These are phyloP conservation scores for Nakazawaea pomicola DNA, from an alignment of 805 yeast genomes.

Conservation along the genomic window DNA sequence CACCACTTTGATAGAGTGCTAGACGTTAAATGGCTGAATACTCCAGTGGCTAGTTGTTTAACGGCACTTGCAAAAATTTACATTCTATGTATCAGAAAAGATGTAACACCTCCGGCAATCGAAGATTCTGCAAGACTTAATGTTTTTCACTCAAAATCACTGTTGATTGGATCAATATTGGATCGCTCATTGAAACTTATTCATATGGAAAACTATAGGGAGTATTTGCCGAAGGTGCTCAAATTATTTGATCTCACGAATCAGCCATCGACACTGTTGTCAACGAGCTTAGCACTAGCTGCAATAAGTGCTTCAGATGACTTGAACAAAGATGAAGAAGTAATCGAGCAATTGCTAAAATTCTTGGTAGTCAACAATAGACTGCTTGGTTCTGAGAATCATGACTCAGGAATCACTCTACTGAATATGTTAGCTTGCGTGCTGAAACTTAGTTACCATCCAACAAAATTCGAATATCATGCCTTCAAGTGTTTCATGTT, in stretches of 20 bases:
- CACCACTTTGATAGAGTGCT: neutral
- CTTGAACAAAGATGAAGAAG: neutral
- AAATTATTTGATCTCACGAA: neutral
- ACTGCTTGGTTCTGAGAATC: neutral
- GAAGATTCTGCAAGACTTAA: neutral
- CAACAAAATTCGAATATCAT: slow-evolving; percentile 2
- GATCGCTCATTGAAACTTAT: neutral
- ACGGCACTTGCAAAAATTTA: neutral
- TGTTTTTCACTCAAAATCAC: neutral
- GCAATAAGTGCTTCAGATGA: neutral
- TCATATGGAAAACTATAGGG: neutral
- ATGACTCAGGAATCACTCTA: neutral
- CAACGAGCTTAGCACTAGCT: neutral
- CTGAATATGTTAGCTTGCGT: neutral
- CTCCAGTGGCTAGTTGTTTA: neutral
- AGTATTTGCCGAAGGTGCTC: neutral
- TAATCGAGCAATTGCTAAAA: neutral
- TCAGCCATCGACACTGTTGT: neutral
- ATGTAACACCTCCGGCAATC: neutral
- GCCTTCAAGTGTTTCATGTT: slow-evolving; percentile 1
- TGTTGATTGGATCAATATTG: neutral
- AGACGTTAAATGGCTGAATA: slow-evolving; percentile 1
- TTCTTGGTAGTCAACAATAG: slow-evolving; percentile 1
- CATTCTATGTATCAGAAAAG: neutral
- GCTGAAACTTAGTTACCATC: neutral